Evolutionary conservation across 1,139 yeast genomes (phyloP), one percentile per base, ranked within the genome.

Genomic region (Meyerozyma sp.): DNA sequence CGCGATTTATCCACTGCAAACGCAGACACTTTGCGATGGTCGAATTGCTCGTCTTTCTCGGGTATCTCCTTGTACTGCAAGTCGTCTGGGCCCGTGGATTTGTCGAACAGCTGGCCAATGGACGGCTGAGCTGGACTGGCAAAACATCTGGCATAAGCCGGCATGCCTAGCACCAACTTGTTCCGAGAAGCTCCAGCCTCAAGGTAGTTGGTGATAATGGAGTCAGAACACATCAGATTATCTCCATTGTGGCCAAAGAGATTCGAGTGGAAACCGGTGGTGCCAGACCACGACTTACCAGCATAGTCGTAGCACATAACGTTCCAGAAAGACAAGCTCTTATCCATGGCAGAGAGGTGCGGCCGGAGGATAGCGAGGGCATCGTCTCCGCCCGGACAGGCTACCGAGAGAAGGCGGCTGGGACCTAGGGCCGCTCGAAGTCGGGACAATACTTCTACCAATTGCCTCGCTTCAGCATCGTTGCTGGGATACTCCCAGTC

Each of bases 401-500:
- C 97, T 16, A 87, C 63, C 0, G 93, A 75, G 32, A 91, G 61
- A 4, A 75, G 63, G 41, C 78, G 49, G 9, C 44, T 44, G 1
- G 56, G 49, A 3, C 73, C 68, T 45, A 87, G 58, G 29, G 59
- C 64, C 0, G 32, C 41, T 36, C 84, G 68, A 13, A 87, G 54
- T 10, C 48, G 51, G 26, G 54, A 54, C 9, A 86, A 61, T 32
- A 88, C 52, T 10, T 62, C 59, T 1, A 78, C 68, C 46, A 82
- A 73, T 40, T 61, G 58, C 1, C 52, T 44, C 1, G 81, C 79
- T 48, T 87, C 83, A 1, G 58, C 53, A 3, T 54, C 52, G 36
- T 63, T 70, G 20, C 64, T 59, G 0, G 97, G 96, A 52, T 84
- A 91, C 60, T 93, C 98, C 97, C 97, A 93, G 63, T 93, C 98